A percentile compares a stretch with the other conserved stretches of the same genome.
Conservation (phyloP, 2,329 filamentous ascomycete genomes). For the Venturia nashicola region DNA sequence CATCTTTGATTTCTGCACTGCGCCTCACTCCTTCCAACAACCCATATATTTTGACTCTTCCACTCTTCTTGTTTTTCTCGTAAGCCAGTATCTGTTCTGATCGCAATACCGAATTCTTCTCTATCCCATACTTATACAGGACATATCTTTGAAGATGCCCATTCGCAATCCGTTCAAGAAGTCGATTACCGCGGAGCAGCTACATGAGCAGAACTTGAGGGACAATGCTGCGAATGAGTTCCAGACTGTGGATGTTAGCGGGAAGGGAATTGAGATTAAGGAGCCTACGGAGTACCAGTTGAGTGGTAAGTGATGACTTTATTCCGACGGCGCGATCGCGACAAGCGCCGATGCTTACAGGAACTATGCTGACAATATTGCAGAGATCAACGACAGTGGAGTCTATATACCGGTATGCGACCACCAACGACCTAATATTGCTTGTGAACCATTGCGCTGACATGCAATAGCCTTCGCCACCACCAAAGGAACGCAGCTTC, state of each 20-base stretch:
- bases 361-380: conserved; percentile 1
- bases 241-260: conserved; percentile 21
- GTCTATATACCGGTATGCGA: conserved; percentile 76
- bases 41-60: neutral
- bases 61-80: neutral
- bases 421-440: neutral
- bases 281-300: conserved; percentile 39
- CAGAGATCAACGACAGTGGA: conserved; percentile 92
- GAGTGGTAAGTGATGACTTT: conserved; percentile 30
- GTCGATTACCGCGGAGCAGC: conserved; percentile 15
- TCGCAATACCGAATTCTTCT: neutral
- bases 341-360: neutral
- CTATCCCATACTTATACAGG: neutral
- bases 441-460: conserved; percentile 11
- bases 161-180: conserved; percentile 7
- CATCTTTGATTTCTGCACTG: conserved; percentile 1
- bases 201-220: conserved; percentile 14
- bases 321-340: neutral
- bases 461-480: conserved; percentile 47
- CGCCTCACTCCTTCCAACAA: neutral
- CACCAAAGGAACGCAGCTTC: conserved; percentile 69
- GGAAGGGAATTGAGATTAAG: conserved; percentile 31
- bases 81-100: neutral
- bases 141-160: conserved; percentile 1
- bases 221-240: conserved; percentile 21